These are phyloP conservation scores for Yamadazyma siamensis DNA, from an alignment of 1,139 yeast species.

Conservation along the genomic window DNA sequence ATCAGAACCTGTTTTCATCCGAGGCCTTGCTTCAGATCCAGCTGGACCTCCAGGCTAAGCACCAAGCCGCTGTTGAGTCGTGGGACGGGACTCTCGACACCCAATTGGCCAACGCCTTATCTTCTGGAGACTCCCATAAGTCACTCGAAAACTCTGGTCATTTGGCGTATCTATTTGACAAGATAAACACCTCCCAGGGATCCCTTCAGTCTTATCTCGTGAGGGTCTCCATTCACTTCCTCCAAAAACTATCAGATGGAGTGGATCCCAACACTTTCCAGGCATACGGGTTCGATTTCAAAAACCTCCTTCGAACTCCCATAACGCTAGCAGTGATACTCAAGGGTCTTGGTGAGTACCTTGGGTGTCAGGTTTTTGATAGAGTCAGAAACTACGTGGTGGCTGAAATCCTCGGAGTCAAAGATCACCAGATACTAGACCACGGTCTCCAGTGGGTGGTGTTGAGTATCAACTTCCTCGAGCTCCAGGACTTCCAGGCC, in stretches of 20 bases:
- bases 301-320: constrained; percentile 28
- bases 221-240: constrained; percentile 20
- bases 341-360: constrained; percentile 29
- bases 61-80: background rate
- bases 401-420: constrained; percentile 61
- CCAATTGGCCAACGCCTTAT: background rate
- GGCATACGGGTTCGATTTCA: constrained; percentile 25
- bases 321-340: constrained; percentile 37
- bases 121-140: background rate
- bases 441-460: constrained; percentile 48
- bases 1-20: constrained; percentile 1
- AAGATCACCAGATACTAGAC: constrained; percentile 28
- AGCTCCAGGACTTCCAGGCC: constrained; percentile 31
- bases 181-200: constrained; percentile 6
- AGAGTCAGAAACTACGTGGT: constrained; percentile 60
- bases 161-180: too few species aligned
- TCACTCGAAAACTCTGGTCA: too few species aligned
- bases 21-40: constrained; percentile 2
- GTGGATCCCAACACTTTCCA: constrained; percentile 25
- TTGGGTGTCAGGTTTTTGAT: constrained; percentile 34
- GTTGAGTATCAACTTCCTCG: constrained; percentile 48
- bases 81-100: background rate
- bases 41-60: background rate
- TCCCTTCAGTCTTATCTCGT: constrained; percentile 20
- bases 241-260: constrained; percentile 26